Evolutionary conservation across 2,329 filamentous ascomycete species (phyloP), one percentile per base, ranked within the genome.

Genomic region (Cytospora piceicola): DNA sequence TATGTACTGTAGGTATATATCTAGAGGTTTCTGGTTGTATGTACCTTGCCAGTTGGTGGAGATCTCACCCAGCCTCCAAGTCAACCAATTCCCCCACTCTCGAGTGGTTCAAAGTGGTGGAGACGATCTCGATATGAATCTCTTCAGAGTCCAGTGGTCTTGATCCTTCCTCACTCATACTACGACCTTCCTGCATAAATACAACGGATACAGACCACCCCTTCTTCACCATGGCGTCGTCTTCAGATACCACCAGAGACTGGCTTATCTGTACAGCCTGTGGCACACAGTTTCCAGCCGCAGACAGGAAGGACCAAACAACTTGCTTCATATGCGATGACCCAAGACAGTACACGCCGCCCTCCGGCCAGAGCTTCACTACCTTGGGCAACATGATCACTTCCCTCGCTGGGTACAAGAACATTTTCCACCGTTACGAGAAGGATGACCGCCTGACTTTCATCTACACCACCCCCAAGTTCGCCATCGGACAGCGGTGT

Each of bases 401-500:
- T 14, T 55, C 59, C 17, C 63, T 46, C 6, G 66, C 69, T 4
- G 74, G 72, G 6, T 81, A 88, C 73, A 77, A 73, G 30, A 91
- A 91, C 73, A 78, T 78, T 11, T 87, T 86, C 71, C 77, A 77
- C 14, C 77, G 81, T 1, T 80, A 85, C 62, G 65, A 75, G 2
- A 71, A 76, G 7, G 82, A 88, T 67, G 67, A 75, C 3, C 72
- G 75, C 15, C 74, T 87, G 59, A 78, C 77, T 29, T 81, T 77
- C 61, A 81, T 88, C 63, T 73, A 73, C 58, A 85, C 84, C 0
- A 75, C 78, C 46, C 87, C 86, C 34, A 81, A 88, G 74, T 78
- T 93, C 67, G 91, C 81, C 62, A 95, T 95, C 69, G 91, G 91
- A 0, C 89, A 95, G 76, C 84, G 92, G 36, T 88, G 88, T 24